Conservation (phyloP, 345 rosid species). For the Brassica carinata region DNA sequence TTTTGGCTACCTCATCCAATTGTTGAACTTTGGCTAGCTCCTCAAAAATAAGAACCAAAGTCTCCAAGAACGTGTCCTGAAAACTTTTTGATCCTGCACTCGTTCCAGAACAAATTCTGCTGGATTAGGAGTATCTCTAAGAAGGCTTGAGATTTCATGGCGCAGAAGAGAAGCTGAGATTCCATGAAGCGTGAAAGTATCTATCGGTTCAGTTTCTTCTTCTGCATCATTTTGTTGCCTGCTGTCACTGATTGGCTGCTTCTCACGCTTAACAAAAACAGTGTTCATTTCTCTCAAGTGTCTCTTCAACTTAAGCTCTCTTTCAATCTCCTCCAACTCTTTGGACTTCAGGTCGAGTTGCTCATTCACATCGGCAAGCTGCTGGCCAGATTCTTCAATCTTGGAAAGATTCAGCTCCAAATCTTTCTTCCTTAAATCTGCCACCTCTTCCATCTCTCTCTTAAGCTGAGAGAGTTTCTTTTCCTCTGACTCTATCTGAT, state of each 20-base stretch:
- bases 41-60: slow-evolving; percentile 18
- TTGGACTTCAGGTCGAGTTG: too few species aligned
- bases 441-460: neutral
- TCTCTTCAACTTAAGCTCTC: neutral
- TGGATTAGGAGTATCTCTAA: slow-evolving; percentile 21
- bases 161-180: neutral
- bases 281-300: neutral
- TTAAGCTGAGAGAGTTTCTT: neutral
- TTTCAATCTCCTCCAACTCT: too few species aligned
- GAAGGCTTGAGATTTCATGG: slow-evolving; percentile 4
- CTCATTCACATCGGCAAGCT: too few species aligned
- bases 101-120: slow-evolving; percentile 23
- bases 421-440: too few species aligned
- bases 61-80: slow-evolving; percentile 6
- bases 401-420: too few species aligned
- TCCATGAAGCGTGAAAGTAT: neutral
- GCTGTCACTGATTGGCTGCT: neutral
- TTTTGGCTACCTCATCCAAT: slow-evolving; percentile 8
- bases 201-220: slow-evolving; percentile 10
- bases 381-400: too few species aligned
- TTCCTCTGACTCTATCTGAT: slow-evolving; percentile 8
- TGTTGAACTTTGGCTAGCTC: slow-evolving; percentile 21
- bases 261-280: too few species aligned
- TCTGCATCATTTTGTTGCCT: slow-evolving; percentile 4
- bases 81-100: neutral